Percentiles rank a stretch among this genome's conserved stretches.
These are phyloP conservation scores for Ophiostoma ips DNA, from an alignment of 2,329 filamentous ascomycete genomes.

Conservation along the genomic window DNA sequence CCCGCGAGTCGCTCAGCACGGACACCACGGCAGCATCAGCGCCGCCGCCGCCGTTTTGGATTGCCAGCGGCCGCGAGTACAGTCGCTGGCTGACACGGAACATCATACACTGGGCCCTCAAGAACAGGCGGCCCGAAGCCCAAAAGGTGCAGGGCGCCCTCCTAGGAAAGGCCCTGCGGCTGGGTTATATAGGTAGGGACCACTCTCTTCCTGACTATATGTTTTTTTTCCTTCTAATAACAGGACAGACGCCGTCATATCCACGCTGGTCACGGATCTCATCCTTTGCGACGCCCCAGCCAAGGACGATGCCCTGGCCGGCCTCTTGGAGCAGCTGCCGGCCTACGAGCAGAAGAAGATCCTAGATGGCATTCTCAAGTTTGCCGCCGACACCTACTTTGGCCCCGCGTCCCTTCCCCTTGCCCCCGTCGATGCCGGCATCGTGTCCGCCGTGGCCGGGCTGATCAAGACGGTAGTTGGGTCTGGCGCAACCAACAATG, in stretches of 20 bases:
- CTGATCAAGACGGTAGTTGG: constrained; percentile 37
- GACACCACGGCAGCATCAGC: too few relatives aligned
- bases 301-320: constrained; percentile 17
- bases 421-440: constrained; percentile 15
- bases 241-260: constrained; percentile 28
- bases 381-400: constrained; percentile 33
- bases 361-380: constrained; percentile 25
- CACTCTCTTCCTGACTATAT: not conserved
- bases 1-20: constrained; percentile 22
- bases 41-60: constrained; percentile 36
- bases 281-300: constrained; percentile 13
- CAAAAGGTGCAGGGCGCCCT: constrained; percentile 32
- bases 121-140: constrained; percentile 22
- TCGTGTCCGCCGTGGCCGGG: constrained; percentile 44
- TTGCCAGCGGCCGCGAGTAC: constrained; percentile 51
- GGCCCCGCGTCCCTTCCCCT: not conserved
- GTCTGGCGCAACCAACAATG: too few relatives aligned
- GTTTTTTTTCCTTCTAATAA: constrained; percentile 10
- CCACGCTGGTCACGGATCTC: constrained; percentile 22
- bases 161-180: constrained; percentile 45
- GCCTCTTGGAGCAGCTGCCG: constrained; percentile 24
- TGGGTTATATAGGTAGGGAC: constrained; percentile 63
- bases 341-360: constrained; percentile 30
- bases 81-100: constrained; percentile 58
- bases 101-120: constrained; percentile 33